Base-by-base conservation (phyloP, 2,329 filamentous ascomycete genomes). In the Xylariaceae sp. region DNA sequence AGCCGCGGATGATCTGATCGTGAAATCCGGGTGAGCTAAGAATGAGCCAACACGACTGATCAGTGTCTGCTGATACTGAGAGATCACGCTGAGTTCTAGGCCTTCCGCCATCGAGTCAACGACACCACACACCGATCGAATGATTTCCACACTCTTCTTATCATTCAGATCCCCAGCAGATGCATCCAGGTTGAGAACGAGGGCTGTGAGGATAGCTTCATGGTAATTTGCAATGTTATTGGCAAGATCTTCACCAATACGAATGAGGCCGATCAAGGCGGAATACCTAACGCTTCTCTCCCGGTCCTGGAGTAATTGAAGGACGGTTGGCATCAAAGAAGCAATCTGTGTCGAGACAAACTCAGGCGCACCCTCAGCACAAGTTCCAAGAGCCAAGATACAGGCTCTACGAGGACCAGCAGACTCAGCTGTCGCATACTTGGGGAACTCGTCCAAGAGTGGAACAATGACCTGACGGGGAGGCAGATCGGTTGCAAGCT, bases 381-480 rank as follows among this genome's bases (percentile, higher is more conserved):
- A 92, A 77, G 92, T 95, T 56, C 92, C 92, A 4, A 99, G 81
- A 47, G 92, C 87, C 59, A 97, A 80, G 68, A 97, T 94, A 73
- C 89, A 91, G 52, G 92, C 91, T 73, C 92, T 88, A 57, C 92
- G 86, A 74, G 88, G 87, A 64, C 89, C 85, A 37, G 91, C 81
- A 67, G 95, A 81, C 56, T 80, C 73, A 68, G 84, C 86, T 64
- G 81, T 81, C 63, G 92, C 89, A 68, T 94, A 96, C 63, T 83
- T 81, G 39, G 89, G 86, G 62, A 97, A 87, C 51, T 89, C 85
- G 64, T 95, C 88, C 34, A 99, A 84, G 1, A 99, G 81, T 46
- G 94, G 92, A 27, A 96, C 90, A 54, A 96, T 87, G 39, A 96
- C 92, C 74, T 96, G 92, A 67, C 89, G 91, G 2, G 94, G 91